Conservation (phyloP, 495 filamentous ascomycete genomes). For the Aspergillus olivimuriae region DNA sequence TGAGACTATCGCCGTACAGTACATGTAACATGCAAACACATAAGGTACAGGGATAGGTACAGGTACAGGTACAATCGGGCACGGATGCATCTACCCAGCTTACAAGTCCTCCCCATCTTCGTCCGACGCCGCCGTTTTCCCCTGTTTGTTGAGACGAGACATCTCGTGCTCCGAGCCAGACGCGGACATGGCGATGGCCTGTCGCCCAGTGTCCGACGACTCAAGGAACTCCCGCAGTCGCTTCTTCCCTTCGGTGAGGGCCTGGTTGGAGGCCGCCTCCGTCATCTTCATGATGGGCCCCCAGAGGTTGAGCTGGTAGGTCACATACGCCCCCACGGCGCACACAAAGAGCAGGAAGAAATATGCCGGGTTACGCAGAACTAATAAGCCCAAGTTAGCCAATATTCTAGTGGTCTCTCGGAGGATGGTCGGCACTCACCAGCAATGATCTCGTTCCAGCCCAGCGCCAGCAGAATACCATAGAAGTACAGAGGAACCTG, state of each 20-base stretch:
- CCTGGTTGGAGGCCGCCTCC: slow-evolving; percentile 81
- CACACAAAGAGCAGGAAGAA: slow-evolving; percentile 80
- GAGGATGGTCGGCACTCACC: slow-evolving; percentile 48
- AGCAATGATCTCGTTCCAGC: slow-evolving; percentile 94
- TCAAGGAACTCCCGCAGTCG: slow-evolving; percentile 81
- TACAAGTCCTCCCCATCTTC: slow-evolving; percentile 39
- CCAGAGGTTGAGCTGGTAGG: slow-evolving; percentile 89
- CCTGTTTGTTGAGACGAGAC: slow-evolving; percentile 33
- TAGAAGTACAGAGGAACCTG: slow-evolving; percentile 96
- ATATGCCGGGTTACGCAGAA: slow-evolving; percentile 86
- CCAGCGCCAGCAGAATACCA: slow-evolving; percentile 75
- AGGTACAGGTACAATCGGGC: too few relatives aligned
- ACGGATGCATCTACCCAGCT: slow-evolving; percentile 12
- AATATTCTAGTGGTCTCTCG: background rate
- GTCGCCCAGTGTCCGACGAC: slow-evolving; percentile 68
- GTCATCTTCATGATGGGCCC: slow-evolving; percentile 93
- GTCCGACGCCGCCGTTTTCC: slow-evolving; percentile 17
- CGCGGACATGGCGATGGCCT: slow-evolving; percentile 67
- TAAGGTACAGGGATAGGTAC: too few relatives aligned
- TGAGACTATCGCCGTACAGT: slow-evolving; percentile 15
- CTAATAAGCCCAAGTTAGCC: slow-evolving; percentile 36
- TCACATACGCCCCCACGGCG: slow-evolving; percentile 72
- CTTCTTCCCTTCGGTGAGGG: slow-evolving; percentile 81
- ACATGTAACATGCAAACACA: slow-evolving; percentile 10
- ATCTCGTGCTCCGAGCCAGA: slow-evolving; percentile 38